Conservation (phyloP, 148 eudicot genomes). For the Rhododendron griersonianum region DNA sequence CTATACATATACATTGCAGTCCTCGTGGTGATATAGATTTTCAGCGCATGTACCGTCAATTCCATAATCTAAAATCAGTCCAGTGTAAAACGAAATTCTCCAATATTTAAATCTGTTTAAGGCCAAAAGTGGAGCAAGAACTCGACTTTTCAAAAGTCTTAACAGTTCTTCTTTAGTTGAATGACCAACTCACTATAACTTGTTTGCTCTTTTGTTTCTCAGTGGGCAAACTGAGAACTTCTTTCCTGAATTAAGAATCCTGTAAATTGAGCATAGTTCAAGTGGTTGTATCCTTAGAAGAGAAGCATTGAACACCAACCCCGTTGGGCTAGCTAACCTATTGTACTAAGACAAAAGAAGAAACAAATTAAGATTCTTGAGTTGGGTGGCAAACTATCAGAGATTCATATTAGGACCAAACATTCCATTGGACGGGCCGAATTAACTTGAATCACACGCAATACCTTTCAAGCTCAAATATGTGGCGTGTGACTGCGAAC, state of each 20-base stretch:
- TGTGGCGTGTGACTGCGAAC: neutral
- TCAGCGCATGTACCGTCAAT: neutral
- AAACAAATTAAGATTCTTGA: neutral
- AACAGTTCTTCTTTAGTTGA: neutral
- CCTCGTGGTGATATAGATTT: neutral
- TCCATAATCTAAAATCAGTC: neutral
- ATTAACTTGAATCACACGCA: neutral
- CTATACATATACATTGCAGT: neutral
- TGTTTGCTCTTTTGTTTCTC: neutral
- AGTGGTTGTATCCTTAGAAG: too few relatives aligned
- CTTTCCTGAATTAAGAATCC: too few relatives aligned
- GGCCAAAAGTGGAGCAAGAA: neutral
- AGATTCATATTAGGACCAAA: too few relatives aligned
- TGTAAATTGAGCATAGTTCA: too few relatives aligned
- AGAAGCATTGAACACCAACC: too few relatives aligned
- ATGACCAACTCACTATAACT: neutral
- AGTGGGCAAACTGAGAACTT: too few relatives aligned
- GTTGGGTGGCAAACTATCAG: neutral
- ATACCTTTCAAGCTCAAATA: neutral
- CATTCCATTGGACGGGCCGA: too few relatives aligned
- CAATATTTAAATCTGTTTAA: neutral
- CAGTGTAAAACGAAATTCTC: neutral
- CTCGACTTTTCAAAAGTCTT: neutral
- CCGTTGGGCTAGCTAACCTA: neutral
- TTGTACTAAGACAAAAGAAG: neutral